Conservation (phyloP, 768 basidiomycete genomes). For the Tulasnella sp. region DNA sequence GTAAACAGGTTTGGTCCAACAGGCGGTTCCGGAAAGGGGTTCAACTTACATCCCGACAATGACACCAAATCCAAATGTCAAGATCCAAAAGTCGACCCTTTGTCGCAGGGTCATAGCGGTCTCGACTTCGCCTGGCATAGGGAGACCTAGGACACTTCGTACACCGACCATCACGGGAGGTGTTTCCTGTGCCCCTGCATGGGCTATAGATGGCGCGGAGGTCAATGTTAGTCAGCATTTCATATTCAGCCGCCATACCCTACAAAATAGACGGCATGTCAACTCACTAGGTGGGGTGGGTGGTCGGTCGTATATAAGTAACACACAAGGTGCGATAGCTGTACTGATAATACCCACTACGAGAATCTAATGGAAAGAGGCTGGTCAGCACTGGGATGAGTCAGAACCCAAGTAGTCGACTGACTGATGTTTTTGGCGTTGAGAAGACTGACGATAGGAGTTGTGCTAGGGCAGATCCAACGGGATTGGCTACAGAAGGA, state of each 20-base stretch:
- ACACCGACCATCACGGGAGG: constrained; percentile 19
- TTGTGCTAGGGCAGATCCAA: constrained; percentile 65
- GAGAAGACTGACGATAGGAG: constrained; percentile 54
- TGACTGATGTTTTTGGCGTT: constrained; percentile 46
- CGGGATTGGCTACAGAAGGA: constrained; percentile 43
- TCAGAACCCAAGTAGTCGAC: constrained; percentile 37
- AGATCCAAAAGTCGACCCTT: constrained; percentile 56
- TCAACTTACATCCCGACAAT: constrained; percentile 49
- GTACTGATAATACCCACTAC: constrained; percentile 62
- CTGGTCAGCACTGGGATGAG: neutral
- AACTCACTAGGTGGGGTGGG: constrained; percentile 67
- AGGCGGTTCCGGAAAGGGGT: neutral
- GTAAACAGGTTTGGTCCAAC: too few species aligned
- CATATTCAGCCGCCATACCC: neutral
- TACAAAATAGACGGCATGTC: neutral
- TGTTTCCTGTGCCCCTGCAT: constrained; percentile 20
- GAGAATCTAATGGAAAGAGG: neutral
- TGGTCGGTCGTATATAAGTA: constrained; percentile 50
- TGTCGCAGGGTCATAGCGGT: constrained; percentile 52
- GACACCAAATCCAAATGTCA: constrained; percentile 49
- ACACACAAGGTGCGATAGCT: constrained; percentile 43
- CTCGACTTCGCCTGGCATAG: constrained; percentile 28
- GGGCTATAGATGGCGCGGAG: constrained; percentile 21
- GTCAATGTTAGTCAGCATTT: neutral
- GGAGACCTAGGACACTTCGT: constrained; percentile 27